Base-by-base conservation (phyloP, 2,329 filamentous ascomycete species). In the Gaeumannomyces sp. region DNA sequence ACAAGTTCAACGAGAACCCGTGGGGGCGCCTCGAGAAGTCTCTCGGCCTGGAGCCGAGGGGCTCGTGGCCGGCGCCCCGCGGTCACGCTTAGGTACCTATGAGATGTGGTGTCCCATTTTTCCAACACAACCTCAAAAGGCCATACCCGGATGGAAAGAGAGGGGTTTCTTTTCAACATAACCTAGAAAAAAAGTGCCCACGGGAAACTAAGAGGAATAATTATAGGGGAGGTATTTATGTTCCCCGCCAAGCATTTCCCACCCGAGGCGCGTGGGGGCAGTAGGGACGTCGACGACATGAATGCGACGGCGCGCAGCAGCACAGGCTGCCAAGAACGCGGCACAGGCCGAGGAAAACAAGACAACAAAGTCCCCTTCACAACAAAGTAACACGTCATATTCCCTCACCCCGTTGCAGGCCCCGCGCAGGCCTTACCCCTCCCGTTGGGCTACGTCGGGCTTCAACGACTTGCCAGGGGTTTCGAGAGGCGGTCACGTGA, bases 1-100 rank as follows among this genome's bases (percentile, higher is more conserved):
- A 85, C 0, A 82, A 80, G 65, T 90, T 88, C 67, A 85, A 91
- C 69, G 81, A 88, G 72, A 91, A 93, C 72, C 90, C 90, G 0
- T 93, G 90, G 90, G 83, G 81, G 62, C 74, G 72, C 11, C 74
- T 89, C 27, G 86, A 89, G 73, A 76, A 77, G 69, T 69, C 73
- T 8, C 73, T 73, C 29, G 80, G 80, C 0, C 68, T 88, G 60
- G 68, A 75, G 56, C 66, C 81, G 1, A 72, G 72, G 19, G 83
- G 81, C 2, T 71, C 69, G 0, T 88, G 84, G 84, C 67, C 82
- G 35, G 66, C 73, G 19, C 7, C 59, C 22, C 38, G 38, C 14
- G 38, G 38, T 2, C 38, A 45, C 16, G 38, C 38, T 22, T 7
- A 16, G 38, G 16, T 7, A 22, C 11, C n/a, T n/a, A n/a, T n/a